Conservation (phyloP, 176 grass and related monocot species). For the Triticum dicoccoides region DNA sequence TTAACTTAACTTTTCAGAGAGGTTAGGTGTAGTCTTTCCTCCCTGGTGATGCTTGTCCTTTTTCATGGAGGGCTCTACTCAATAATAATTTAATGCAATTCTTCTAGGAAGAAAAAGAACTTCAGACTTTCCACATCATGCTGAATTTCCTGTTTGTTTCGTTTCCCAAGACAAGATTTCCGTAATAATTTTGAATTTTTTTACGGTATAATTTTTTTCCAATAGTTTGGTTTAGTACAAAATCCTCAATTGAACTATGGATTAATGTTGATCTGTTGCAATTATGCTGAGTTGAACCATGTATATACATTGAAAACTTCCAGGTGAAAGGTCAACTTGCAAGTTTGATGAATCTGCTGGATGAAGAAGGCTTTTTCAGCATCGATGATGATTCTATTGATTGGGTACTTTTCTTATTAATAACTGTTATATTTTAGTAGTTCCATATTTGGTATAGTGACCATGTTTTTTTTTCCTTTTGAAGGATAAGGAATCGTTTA, state of each 20-base stretch:
- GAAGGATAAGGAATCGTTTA: background rate
- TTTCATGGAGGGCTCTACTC: background rate
- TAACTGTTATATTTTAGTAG: background rate
- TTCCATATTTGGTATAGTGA: background rate
- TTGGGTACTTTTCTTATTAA: slow-evolving; percentile 5
- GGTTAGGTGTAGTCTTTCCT: background rate
- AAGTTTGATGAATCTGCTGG: background rate
- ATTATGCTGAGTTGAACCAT: background rate
- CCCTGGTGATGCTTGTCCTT: background rate
- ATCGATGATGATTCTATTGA: background rate
- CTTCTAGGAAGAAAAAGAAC: background rate
- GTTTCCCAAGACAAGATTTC: background rate
- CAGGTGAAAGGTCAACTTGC: background rate
- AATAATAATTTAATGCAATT: background rate
- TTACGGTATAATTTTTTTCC: background rate
- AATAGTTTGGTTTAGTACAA: background rate
- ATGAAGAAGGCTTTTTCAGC: background rate
- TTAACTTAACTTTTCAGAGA: background rate
- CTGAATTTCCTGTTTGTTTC: background rate
- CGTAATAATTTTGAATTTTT: background rate
- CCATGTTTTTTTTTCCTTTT: background rate
- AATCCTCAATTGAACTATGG: background rate
- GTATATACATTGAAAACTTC: background rate
- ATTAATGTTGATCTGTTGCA: background rate
- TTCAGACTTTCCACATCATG: background rate